Base-by-base conservation (phyloP, 2,329 filamentous ascomycete genomes). In the Bretziella fagacearum region DNA sequence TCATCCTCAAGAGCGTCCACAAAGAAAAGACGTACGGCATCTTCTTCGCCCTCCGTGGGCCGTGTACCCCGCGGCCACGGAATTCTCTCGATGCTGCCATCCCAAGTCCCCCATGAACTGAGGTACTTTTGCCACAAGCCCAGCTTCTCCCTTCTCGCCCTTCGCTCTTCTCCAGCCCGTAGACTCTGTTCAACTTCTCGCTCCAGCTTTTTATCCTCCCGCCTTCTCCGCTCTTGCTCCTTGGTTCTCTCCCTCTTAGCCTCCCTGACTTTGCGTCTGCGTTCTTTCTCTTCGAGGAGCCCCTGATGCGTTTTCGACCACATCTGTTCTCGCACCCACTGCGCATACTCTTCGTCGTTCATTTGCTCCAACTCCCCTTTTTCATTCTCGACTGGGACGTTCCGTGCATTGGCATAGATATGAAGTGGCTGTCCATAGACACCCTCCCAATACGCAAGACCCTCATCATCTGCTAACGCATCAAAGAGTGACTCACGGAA, bases 371-470 rank as follows among this genome's bases (percentile, higher is more conserved):
- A 67, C 56, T 77, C 61, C 52, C 72, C 72, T 56, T 53, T 62
- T 43, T 66, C 62, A 22, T 72, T 68, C 27, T 30, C 15, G 15
- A 42, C 20, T 4, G 15, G 27, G 2, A 30, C 17, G 3, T 43
- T 39, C 8, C 44, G 44, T 3, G 39, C 44, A 27, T 23, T 26
- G 0, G 74, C 59, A 59, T 93, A 95, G 5, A 77, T 74, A 62
- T 95, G 86, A 43, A 96, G 81, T 0, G 91, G 89, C 60, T 96
- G 89, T 1, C 86, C 87, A 62, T 96, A 98, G n/a, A 98, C 84
- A 13, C 77, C 76, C 60, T 95, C 81, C 91, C 91, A 98, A 65
- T 91, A 98, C 6, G 78, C 74, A 2, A 91, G 91, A 40, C 89
- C 91, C 63, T 98, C 91, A 58, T 96, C 89, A 62, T 98, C 91